phyloP scores from a whole-genome alignment of 1,139 yeast species.

The Kodamaea ohmeri region DNA sequence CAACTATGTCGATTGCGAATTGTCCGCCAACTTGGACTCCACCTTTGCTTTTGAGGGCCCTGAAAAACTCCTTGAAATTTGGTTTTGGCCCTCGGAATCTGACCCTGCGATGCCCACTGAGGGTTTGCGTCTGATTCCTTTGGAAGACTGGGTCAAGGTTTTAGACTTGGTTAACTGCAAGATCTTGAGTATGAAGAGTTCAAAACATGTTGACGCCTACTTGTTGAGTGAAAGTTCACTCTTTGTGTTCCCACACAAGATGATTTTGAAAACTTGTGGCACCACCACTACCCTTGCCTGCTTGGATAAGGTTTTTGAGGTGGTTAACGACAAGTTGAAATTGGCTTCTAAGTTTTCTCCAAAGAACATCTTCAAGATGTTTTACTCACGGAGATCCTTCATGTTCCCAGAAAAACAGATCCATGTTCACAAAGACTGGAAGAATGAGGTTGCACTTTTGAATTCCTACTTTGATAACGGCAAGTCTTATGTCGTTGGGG shows the following conservation, averaged over 20 bases:
- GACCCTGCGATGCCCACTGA: constrained; percentile 25
- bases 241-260: constrained; percentile 83
- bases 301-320: constrained; percentile 58
- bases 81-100: constrained; percentile 60
- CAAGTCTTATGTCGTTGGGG: constrained; percentile 77
- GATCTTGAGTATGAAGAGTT: constrained; percentile 73
- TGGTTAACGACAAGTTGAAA: constrained; percentile 30
- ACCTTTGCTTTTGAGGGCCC: constrained; percentile 96
- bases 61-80: constrained; percentile 85
- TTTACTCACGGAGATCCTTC: constrained; percentile 87
- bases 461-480: constrained; percentile 62
- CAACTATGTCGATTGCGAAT: constrained; percentile 64
- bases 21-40: constrained; percentile 80
- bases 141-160: constrained; percentile 66
- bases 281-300: constrained; percentile 90
- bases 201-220: constrained; percentile 72
- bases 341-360: constrained; percentile 30
- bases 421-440: constrained; percentile 83
- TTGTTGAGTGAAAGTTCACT: constrained; percentile 85
- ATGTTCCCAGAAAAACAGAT: constrained; percentile 89
- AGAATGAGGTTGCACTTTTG: constrained; percentile 69
- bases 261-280: constrained; percentile 92
- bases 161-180: constrained; percentile 86
- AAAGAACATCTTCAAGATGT: constrained; percentile 58
- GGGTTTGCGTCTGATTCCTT: constrained; percentile 65